phyloP scores from a whole-genome alignment of 148 eudicot species.

The Rhododendron ovatum region DNA sequence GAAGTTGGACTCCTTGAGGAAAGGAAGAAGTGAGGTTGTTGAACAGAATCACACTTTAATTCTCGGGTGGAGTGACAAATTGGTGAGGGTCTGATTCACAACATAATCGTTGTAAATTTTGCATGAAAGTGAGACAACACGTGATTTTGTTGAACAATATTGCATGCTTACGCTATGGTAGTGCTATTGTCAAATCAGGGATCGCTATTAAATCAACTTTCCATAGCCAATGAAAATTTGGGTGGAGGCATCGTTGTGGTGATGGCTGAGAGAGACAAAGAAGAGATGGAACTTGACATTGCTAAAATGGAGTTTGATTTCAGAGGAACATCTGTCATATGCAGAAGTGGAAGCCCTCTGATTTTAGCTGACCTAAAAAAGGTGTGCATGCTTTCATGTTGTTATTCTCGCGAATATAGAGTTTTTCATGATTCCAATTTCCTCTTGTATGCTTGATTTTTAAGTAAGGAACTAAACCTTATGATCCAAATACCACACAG shows the following conservation, averaged over 20 bases:
- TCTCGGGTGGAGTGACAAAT: conserved; percentile 60
- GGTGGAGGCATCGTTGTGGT: conserved; percentile 56
- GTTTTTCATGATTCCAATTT: not conserved
- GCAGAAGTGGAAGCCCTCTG: conserved; percentile 63
- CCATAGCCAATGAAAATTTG: conserved; percentile 54
- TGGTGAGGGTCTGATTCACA: conserved; percentile 27
- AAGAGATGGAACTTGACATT: conserved; percentile 61
- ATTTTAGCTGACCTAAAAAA: conserved; percentile 59
- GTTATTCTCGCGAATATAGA: not conserved
- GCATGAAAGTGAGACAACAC: not conserved
- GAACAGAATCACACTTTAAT: conserved; percentile 55
- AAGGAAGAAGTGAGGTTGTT: conserved; percentile 63
- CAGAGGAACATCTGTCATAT: conserved; percentile 60
- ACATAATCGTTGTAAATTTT: not conserved
- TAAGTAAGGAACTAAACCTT: not conserved
- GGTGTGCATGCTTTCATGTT: conserved; percentile 17
- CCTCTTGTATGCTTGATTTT: not conserved
- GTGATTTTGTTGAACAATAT: not conserved
- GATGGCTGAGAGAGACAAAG: conserved; percentile 61
- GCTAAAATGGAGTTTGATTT: conserved; percentile 63
- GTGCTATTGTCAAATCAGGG: conserved; percentile 28
- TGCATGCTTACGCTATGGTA: not conserved
- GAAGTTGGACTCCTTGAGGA: conserved; percentile 54
- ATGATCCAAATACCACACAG: too few relatives aligned
- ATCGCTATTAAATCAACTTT: conserved; percentile 51